A percentile compares a stretch with the other conserved stretches of the same genome.
Conservation (phyloP, 208 protist species). For the Giardia duodenalis region DNA sequence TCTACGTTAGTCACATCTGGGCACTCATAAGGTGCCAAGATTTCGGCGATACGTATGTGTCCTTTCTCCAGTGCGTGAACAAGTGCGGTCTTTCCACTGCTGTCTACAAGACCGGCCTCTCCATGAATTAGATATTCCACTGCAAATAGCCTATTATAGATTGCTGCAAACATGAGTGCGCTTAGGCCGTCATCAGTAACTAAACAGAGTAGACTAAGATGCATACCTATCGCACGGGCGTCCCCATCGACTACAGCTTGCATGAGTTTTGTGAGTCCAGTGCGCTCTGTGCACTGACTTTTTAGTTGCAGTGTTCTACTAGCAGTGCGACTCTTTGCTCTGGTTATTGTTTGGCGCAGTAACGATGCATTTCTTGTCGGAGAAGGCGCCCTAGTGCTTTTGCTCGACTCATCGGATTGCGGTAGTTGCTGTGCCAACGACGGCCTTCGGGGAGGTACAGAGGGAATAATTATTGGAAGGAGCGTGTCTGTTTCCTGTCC, state of each 20-base stretch:
- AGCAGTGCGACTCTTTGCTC: too few relatives aligned
- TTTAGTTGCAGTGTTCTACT: too few relatives aligned
- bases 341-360: too few relatives aligned
- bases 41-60: neutral
- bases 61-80: neutral
- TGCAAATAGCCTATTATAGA: neutral
- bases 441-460: too few relatives aligned
- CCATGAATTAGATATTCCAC: neutral
- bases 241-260: neutral
- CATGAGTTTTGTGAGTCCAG: neutral
- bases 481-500: too few relatives aligned
- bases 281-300: too few relatives aligned
- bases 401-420: too few relatives aligned
- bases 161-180: neutral
- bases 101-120: neutral
- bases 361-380: too few relatives aligned
- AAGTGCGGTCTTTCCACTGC: neutral
- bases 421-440: too few relatives aligned
- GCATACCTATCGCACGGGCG: neutral
- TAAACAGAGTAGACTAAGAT: neutral
- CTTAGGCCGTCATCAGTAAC: neutral
- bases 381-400: too few relatives aligned
- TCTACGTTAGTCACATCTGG: neutral
- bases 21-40: neutral
- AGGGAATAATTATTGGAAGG: too few relatives aligned